Evolutionary conservation across 202 grass and related monocot genomes (phyloP).

Genomic region (Digitaria exilis): DNA sequence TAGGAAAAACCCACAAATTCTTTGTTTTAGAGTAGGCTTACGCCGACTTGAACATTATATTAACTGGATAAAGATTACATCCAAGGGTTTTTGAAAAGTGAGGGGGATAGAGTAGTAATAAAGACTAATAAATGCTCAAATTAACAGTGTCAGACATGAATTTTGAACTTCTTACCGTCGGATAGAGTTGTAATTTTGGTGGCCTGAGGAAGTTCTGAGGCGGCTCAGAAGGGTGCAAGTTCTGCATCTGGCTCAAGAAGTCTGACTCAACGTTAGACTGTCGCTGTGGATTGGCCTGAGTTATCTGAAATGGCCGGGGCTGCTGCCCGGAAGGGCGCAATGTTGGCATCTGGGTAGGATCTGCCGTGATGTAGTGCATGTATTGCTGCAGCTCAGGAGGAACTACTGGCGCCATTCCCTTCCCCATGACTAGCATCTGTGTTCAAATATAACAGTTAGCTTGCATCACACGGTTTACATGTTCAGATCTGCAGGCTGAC

Average conservation of each 20-base stretch:
- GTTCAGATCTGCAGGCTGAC: not conserved
- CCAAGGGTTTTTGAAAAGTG: too few relatives aligned
- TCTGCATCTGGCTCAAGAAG: slow-evolving; percentile 60
- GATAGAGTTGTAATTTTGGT: slow-evolving; percentile 47
- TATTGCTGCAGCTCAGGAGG: slow-evolving; percentile 76
- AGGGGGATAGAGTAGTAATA: too few relatives aligned
- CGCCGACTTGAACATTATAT: too few relatives aligned
- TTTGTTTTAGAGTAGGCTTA: too few relatives aligned
- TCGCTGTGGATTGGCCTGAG: slow-evolving; percentile 20
- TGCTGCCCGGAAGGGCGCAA: slow-evolving; percentile 27
- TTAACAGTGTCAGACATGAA: not conserved
- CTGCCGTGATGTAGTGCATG: slow-evolving; percentile 61
- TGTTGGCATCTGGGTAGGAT: slow-evolving; percentile 46
- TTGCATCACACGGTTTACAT: not conserved
- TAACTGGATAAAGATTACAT: too few relatives aligned
- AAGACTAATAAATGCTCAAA: not conserved
- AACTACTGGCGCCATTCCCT: slow-evolving; percentile 78
- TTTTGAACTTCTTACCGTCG: slow-evolving; percentile 14
- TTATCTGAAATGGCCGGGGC: slow-evolving; percentile 55
- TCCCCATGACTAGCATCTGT: slow-evolving; percentile 91
- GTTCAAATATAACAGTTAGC: not conserved
- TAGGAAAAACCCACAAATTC: not conserved
- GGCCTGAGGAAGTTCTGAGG: slow-evolving; percentile 62
- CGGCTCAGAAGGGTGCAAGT: slow-evolving; percentile 48
- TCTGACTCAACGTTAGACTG: slow-evolving; percentile 49